Evolutionary conservation across 2,329 filamentous ascomycete genomes (phyloP).

Genomic region (Beauveria asiatica): DNA sequence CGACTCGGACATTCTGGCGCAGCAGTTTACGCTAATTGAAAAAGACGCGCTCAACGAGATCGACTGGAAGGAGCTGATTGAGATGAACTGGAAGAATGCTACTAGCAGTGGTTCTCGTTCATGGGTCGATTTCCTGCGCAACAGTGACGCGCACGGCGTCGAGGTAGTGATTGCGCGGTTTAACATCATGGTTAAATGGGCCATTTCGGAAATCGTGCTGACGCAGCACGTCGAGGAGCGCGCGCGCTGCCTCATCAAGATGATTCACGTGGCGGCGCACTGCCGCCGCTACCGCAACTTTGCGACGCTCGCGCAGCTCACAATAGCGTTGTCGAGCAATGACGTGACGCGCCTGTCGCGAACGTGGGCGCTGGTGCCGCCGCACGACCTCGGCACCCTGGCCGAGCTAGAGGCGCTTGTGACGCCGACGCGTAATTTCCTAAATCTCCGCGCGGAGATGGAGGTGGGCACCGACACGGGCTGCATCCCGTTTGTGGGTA

Average conservation of each 20-base stretch:
- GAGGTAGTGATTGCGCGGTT: slow-evolving; percentile 80
- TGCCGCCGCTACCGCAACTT: slow-evolving; percentile 72
- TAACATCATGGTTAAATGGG: slow-evolving; percentile 85
- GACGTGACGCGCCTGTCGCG: slow-evolving; percentile 59
- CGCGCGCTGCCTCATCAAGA: slow-evolving; percentile 69
- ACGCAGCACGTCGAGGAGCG: slow-evolving; percentile 65
- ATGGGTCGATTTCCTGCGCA: slow-evolving; percentile 74
- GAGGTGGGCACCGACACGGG: slow-evolving; percentile 58
- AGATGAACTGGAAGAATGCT: slow-evolving; percentile 71
- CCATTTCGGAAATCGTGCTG: slow-evolving; percentile 68
- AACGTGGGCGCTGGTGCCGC: slow-evolving; percentile 65
- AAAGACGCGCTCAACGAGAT: slow-evolving; percentile 81
- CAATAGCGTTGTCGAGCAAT: slow-evolving; percentile 66
- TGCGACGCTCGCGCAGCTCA: slow-evolving; percentile 73
- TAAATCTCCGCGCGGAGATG: slow-evolving; percentile 71
- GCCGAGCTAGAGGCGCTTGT: slow-evolving; percentile 63
- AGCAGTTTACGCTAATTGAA: slow-evolving; percentile 79
- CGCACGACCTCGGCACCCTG: slow-evolving; percentile 56
- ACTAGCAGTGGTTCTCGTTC: slow-evolving; percentile 58
- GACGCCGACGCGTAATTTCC: slow-evolving; percentile 70
- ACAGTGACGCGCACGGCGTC: slow-evolving; percentile 63
- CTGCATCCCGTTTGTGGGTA: slow-evolving; percentile 77
- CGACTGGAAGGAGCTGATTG: slow-evolving; percentile 80
- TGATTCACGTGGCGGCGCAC: slow-evolving; percentile 71
- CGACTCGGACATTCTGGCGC: slow-evolving; percentile 67